Evolutionary conservation across 73 alveolate genomes (phyloP).

Genomic region (Loxodes magnus): DNA sequence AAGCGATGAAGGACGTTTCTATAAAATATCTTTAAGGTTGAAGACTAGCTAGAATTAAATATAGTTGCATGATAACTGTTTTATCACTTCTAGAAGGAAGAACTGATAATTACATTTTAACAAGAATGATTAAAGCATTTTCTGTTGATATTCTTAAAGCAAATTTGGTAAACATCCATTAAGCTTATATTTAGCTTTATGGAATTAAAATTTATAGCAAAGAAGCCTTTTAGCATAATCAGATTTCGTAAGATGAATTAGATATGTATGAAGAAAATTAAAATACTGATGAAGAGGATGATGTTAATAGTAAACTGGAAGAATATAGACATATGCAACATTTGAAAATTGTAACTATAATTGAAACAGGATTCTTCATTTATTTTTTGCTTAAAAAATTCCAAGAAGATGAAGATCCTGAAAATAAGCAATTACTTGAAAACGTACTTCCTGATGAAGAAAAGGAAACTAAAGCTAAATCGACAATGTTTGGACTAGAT

Average conservation of each 20-base stretch:
- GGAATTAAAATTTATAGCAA: conserved; percentile 11
- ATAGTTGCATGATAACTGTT: conserved; percentile 34
- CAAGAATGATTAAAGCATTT: conserved; percentile 34
- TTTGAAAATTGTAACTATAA: background rate
- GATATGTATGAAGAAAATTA: too few relatives aligned
- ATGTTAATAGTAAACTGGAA: background rate
- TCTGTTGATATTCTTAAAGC: conserved; percentile 24
- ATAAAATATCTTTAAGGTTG: conserved; percentile 16
- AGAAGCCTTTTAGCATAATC: background rate
- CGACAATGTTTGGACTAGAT: conserved; percentile 30
- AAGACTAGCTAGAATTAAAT: conserved; percentile 30
- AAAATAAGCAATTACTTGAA: conserved; percentile 14
- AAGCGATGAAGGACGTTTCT: conserved; percentile 1
- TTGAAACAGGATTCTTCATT: conserved; percentile 29
- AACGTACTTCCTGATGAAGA: conserved; percentile 23
- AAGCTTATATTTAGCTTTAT: conserved; percentile 10
- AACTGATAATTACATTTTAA: conserved; percentile 29
- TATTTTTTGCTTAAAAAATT: conserved; percentile 20
- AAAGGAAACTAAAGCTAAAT: conserved; percentile 7
- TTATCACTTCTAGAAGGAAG: conserved; percentile 27
- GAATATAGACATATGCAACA: background rate
- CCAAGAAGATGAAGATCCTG: conserved; percentile 11
- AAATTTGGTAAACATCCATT: conserved; percentile 23
- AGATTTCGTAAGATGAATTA: too few relatives aligned
- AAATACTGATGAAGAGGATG: background rate